phyloP scores from a whole-genome alignment of 2,329 filamentous ascomycete species.

The Cryphonectria nitschkei region DNA sequence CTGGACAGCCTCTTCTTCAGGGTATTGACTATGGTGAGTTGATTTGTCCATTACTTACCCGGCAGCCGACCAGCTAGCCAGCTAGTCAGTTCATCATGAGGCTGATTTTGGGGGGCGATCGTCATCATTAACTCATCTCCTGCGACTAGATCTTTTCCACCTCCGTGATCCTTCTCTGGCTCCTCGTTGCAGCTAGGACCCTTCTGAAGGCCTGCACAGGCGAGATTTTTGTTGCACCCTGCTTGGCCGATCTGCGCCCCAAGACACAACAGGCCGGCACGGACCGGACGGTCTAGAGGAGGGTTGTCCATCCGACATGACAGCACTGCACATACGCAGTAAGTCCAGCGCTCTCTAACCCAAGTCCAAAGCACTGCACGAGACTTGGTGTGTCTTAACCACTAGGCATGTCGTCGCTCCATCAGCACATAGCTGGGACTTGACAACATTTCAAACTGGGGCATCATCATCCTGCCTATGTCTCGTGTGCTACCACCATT shows the following conservation, averaged over 20 bases:
- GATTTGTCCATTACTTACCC: background rate
- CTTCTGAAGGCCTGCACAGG: slow-evolving; percentile 43
- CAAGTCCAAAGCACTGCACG: background rate
- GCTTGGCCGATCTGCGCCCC: slow-evolving; percentile 39
- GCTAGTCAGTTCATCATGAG: background rate
- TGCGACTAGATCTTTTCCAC: slow-evolving; percentile 44
- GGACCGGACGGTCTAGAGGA: slow-evolving; percentile 8
- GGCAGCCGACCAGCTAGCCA: background rate
- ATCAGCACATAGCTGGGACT: background rate
- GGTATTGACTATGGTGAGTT: slow-evolving; percentile 34
- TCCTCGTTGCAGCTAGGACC: slow-evolving; percentile 45
- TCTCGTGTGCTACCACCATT: background rate
- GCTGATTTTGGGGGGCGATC: background rate
- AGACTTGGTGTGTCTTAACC: background rate
- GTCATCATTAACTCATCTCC: background rate
- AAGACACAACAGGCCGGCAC: slow-evolving; percentile 21
- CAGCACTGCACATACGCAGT: background rate
- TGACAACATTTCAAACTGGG: background rate
- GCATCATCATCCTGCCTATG: background rate
- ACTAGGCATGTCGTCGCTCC: background rate
- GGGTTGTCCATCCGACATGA: no score
- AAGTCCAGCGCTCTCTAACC: background rate
- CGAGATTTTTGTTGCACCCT: slow-evolving; percentile 51
- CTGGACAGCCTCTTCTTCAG: slow-evolving; percentile 49
- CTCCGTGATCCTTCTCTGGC: slow-evolving; percentile 47